Evolutionary conservation across 306 rosid genomes (phyloP).

Genomic region (Trifolium subterraneum): DNA sequence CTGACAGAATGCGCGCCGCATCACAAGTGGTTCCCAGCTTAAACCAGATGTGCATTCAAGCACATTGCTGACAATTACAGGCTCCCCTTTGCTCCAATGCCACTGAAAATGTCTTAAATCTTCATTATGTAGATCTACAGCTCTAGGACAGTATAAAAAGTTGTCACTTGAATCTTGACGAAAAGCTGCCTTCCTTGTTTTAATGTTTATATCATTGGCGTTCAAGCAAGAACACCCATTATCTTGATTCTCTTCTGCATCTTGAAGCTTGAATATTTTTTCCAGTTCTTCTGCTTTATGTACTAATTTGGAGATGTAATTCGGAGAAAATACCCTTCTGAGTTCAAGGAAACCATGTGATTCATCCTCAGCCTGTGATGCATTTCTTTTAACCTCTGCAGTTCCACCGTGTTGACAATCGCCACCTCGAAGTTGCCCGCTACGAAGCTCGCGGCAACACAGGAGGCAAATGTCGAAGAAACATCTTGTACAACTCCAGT

Average conservation of each 20-base stretch:
- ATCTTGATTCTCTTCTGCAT: slow-evolving; percentile 33
- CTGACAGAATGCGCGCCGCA: slow-evolving; percentile 95
- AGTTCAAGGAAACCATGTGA: slow-evolving; percentile 60
- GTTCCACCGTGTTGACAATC: slow-evolving; percentile 62
- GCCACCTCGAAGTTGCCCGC: slow-evolving; percentile 50
- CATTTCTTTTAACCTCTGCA: neutral
- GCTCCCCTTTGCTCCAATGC: slow-evolving; percentile 91
- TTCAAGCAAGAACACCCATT: slow-evolving; percentile 57
- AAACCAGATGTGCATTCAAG: slow-evolving; percentile 73
- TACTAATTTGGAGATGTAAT: slow-evolving; percentile 56
- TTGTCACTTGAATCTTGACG: slow-evolving; percentile 68
- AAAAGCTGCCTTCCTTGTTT: slow-evolving; percentile 66
- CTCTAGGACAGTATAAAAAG: slow-evolving; percentile 71
- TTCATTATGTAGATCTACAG: slow-evolving; percentile 48
- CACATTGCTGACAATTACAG: slow-evolving; percentile 78
- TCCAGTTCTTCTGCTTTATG: slow-evolving; percentile 60
- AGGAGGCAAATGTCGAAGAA: slow-evolving; percentile 75
- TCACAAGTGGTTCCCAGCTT: slow-evolving; percentile 96
- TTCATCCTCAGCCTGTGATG: neutral
- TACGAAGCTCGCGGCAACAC: slow-evolving; percentile 82
- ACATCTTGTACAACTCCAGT: slow-evolving; percentile 74
- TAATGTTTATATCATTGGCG: slow-evolving; percentile 24
- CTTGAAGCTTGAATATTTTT: slow-evolving; percentile 40
- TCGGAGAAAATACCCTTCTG: slow-evolving; percentile 52
- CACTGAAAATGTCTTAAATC: slow-evolving; percentile 79